Percentiles rank a stretch among this genome's conserved stretches.
Conservation (phyloP, 257 asterid genomes). For the Apocynum venetum region DNA sequence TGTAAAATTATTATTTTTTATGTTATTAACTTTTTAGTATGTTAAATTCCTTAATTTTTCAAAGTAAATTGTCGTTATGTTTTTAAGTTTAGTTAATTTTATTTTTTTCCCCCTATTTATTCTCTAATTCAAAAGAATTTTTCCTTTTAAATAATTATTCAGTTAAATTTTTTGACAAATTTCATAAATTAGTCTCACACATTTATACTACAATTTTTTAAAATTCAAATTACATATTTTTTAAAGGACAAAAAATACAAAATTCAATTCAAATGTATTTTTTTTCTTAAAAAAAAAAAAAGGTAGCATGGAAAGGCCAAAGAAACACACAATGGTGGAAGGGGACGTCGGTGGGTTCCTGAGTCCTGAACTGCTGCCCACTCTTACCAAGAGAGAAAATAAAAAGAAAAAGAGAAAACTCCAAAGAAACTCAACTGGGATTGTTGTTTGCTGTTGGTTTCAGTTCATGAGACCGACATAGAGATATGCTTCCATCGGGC, state of each 20-base stretch:
- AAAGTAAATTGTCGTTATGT: not conserved
- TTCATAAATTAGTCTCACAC: too few species aligned
- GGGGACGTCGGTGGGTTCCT: not conserved
- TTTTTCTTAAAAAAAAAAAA: not conserved
- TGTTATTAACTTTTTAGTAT: too few species aligned
- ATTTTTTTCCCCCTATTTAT: too few species aligned
- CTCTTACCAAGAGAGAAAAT: not conserved
- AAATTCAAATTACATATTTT: too few species aligned
- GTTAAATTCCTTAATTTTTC: not conserved
- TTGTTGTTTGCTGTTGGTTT: not conserved
- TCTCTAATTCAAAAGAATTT: too few species aligned
- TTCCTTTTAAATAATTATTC: too few species aligned
- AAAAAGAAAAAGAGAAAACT: not conserved
- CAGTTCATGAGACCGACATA: conserved; percentile 1
- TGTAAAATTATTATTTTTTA: too few species aligned
- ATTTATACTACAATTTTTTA: too few species aligned
- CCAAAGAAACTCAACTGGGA: not conserved
- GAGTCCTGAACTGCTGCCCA: not conserved
- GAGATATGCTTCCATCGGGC: not conserved
- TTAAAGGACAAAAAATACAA: too few species aligned
- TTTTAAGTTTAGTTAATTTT: too few species aligned
- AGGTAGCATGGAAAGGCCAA: not conserved
- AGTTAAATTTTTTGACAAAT: too few species aligned
- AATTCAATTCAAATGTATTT: too few species aligned
- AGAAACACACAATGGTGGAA: not conserved